Evolutionary conservation across 2,329 filamentous ascomycete species (phyloP).

Genomic region (Arthrobotrys musiformis): DNA sequence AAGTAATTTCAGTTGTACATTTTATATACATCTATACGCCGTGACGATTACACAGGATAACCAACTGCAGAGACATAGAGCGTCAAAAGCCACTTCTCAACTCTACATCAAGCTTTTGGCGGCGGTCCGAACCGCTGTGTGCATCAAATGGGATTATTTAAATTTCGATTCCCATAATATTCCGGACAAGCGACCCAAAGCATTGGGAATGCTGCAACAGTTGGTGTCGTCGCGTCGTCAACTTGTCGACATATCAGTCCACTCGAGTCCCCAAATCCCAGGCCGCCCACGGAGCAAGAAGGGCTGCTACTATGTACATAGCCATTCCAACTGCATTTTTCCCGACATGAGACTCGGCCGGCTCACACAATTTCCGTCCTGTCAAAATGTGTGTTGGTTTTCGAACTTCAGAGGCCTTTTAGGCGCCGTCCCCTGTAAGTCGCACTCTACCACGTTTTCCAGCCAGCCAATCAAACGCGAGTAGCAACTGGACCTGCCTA

Average conservation of each 20-base stretch:
- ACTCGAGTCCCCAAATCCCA: neutral
- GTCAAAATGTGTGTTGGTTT: constrained; percentile 22
- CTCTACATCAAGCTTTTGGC: constrained; percentile 33
- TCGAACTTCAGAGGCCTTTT: constrained; percentile 1
- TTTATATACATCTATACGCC: neutral
- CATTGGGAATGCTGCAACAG: constrained; percentile 33
- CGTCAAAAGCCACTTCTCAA: constrained; percentile 4
- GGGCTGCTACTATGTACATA: too few relatives aligned
- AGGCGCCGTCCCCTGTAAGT: constrained; percentile 48
- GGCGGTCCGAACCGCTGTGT: constrained; percentile 51
- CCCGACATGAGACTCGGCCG: neutral
- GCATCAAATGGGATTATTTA: constrained; percentile 25
- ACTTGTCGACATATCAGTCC: constrained; percentile 1
- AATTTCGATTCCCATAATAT: neutral
- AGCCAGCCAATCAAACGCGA: constrained; percentile 40
- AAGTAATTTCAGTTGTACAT: constrained; percentile 54
- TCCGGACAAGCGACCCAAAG: constrained; percentile 42
- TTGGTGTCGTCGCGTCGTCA: constrained; percentile 31
- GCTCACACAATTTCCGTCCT: constrained; percentile 3
- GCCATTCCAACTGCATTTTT: neutral
- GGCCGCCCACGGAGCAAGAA: neutral
- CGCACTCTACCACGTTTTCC: constrained; percentile 49
- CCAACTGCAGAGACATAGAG: neutral
- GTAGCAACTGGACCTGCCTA: constrained; percentile 49
- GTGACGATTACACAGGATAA: neutral